A percentile compares a stretch with the other conserved stretches of the same genome.
These are phyloP conservation scores for Monosporascus cannonballus DNA, from an alignment of 2,329 filamentous ascomycete species.

Conservation along the genomic window DNA sequence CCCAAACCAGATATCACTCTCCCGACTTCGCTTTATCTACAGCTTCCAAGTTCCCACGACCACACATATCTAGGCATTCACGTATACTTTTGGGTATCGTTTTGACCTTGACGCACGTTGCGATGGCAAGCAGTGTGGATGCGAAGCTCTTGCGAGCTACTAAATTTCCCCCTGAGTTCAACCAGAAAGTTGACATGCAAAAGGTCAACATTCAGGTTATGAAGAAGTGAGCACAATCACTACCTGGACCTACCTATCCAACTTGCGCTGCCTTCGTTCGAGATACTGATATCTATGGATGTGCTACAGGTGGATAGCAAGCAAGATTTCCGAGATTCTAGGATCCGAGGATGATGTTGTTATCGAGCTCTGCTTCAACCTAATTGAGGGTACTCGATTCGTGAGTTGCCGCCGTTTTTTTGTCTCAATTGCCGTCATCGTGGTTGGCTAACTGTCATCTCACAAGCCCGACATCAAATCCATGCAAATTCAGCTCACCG, in stretches of 20 bases:
- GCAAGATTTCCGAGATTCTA: slow-evolving; percentile 78
- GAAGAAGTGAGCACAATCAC: slow-evolving; percentile 69
- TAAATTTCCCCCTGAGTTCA: slow-evolving; percentile 91
- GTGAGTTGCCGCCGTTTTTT: slow-evolving; percentile 44
- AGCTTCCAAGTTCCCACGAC: neutral
- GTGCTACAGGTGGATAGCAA: slow-evolving; percentile 76
- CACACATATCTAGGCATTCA: neutral
- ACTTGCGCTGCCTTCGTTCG: slow-evolving; percentile 1
- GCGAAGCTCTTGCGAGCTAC: slow-evolving; percentile 85
- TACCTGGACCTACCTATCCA: neutral
- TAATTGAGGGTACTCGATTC: slow-evolving; percentile 67
- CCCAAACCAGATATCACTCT: neutral
- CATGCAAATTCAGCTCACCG: slow-evolving; percentile 88
- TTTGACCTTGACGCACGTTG: neutral
- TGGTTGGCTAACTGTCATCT: slow-evolving; percentile 4
- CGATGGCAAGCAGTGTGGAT: slow-evolving; percentile 79
- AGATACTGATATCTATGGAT: neutral
- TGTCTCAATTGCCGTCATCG: neutral
- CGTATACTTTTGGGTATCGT: neutral
- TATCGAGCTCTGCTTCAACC: slow-evolving; percentile 71
- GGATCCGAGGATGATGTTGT: slow-evolving; percentile 95
- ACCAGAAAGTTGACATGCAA: slow-evolving; percentile 90
- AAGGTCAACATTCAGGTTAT: slow-evolving; percentile 97
- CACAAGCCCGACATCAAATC: slow-evolving; percentile 87
- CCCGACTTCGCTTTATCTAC: neutral